Conservation (phyloP, 2,329 filamentous ascomycete genomes). For the Talaromyces amestolkiae region DNA sequence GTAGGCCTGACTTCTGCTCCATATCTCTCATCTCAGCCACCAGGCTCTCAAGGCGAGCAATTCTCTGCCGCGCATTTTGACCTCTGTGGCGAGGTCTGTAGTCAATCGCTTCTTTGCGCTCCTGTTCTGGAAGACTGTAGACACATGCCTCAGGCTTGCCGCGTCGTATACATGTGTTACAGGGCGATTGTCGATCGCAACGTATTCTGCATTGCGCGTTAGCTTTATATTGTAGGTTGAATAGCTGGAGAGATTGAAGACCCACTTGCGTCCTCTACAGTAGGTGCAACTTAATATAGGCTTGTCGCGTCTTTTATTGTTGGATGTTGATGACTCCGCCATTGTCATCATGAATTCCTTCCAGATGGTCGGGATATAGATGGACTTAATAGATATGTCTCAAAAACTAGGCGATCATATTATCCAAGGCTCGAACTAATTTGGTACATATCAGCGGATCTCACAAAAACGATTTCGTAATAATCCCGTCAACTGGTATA, state of each 20-base stretch:
- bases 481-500: no score
- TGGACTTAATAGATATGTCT: no score
- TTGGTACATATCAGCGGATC: no score
- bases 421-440: no score
- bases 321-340: background rate
- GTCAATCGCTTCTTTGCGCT: constrained; percentile 16
- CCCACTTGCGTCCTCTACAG: constrained; percentile 10
- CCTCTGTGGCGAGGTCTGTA: constrained; percentile 13
- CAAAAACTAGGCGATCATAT: no score
- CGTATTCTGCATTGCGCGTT: background rate
- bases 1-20: background rate
- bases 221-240: background rate
- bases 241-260: background rate
- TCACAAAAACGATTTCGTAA: no score
- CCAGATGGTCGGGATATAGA: no score
- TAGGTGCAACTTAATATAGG: constrained; percentile 2
- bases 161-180: constrained; percentile 9
- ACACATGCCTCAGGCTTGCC: constrained; percentile 14
- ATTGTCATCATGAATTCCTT: background rate
- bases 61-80: constrained; percentile 13
- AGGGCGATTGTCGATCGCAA: constrained; percentile 16
- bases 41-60: constrained; percentile 13
- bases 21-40: constrained; percentile 18
- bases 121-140: constrained; percentile 11
- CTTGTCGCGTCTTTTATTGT: constrained; percentile 9